Percentiles rank a stretch among this genome's conserved stretches.
These are phyloP conservation scores for Fragaria ananassa DNA, from an alignment of 306 rosid species.

Conservation along the genomic window DNA sequence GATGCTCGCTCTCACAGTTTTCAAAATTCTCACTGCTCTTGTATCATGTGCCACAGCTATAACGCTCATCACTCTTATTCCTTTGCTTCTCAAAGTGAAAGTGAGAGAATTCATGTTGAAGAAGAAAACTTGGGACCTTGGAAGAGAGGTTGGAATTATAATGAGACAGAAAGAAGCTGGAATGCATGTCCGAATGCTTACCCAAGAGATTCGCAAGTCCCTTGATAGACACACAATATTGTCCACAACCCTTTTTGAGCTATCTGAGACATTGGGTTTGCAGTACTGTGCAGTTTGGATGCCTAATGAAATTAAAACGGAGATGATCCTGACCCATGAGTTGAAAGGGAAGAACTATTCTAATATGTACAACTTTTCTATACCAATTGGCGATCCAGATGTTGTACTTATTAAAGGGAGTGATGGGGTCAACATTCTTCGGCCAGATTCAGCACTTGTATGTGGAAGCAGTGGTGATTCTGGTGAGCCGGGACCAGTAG, in stretches of 20 bases:
- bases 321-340: conserved; percentile 84
- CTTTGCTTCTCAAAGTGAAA: conserved; percentile 95
- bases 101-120: conserved; percentile 95
- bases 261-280: conserved; percentile 85
- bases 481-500: conserved; percentile 76
- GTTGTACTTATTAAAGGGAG: conserved; percentile 61
- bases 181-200: conserved; percentile 93
- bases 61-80: conserved; percentile 88
- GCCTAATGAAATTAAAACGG: conserved; percentile 81
- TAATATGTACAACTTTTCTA: conserved; percentile 37
- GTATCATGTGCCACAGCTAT: conserved; percentile 98
- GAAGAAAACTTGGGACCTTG: conserved; percentile 99
- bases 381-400: conserved; percentile 70
- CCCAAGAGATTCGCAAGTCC: conserved; percentile 97
- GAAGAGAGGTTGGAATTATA: conserved; percentile 82
- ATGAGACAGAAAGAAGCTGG: conserved; percentile 89
- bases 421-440: conserved; percentile 57
- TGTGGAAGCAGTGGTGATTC: conserved; percentile 56
- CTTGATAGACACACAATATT: conserved; percentile 83
- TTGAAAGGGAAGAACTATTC: conserved; percentile 56
- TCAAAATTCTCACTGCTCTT: conserved; percentile 93
- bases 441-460: conserved; percentile 69
- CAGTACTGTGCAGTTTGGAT: conserved; percentile 98
- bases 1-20: conserved; percentile 90
- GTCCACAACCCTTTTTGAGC: conserved; percentile 82